phyloP scores from a whole-genome alignment of 2,329 filamentous ascomycete genomes.

The Colletotrichum cordylinicola region DNA sequence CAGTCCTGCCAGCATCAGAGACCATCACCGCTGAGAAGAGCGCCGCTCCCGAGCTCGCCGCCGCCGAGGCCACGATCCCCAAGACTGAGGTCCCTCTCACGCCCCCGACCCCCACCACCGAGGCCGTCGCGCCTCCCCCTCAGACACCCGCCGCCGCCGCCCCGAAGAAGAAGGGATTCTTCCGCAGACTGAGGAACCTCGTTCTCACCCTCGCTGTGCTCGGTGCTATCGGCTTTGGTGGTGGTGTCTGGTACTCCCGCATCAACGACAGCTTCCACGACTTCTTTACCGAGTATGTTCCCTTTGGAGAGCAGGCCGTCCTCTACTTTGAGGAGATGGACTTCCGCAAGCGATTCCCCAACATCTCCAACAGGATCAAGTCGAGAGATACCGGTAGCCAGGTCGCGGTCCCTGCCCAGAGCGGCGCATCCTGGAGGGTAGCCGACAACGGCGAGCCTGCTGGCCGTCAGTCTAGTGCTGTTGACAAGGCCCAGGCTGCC shows the following conservation, averaged over 20 bases:
- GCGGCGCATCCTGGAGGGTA: constrained; percentile 82
- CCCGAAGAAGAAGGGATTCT: constrained; percentile 67
- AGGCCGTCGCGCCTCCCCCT: constrained; percentile 40
- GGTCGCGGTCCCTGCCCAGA: constrained; percentile 84
- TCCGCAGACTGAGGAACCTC: constrained; percentile 78
- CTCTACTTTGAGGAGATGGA: constrained; percentile 95
- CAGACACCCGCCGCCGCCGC: constrained; percentile 41
- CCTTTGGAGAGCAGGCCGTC: constrained; percentile 92
- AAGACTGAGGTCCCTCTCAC: constrained; percentile 44
- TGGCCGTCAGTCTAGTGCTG: constrained; percentile 68
- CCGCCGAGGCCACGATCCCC: constrained; percentile 43
- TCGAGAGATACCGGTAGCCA: constrained; percentile 66
- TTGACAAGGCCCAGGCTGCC: constrained; percentile 38
- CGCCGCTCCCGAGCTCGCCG: constrained; percentile 43
- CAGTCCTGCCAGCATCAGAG: constrained; percentile 60
- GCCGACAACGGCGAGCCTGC: constrained; percentile 63
- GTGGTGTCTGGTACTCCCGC: constrained; percentile 90
- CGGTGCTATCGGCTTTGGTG: constrained; percentile 79
- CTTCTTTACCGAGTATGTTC: constrained; percentile 97
- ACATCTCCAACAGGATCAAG: constrained; percentile 46
- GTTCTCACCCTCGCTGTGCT: constrained; percentile 79
- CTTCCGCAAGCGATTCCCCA: constrained; percentile 83
- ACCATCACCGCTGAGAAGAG: constrained; percentile 55
- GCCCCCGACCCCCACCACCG: constrained; percentile 36
- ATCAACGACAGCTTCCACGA: constrained; percentile 98